These are phyloP conservation scores for Abrus pulchellus DNA, from an alignment of 306 rosid genomes.

Conservation along the genomic window DNA sequence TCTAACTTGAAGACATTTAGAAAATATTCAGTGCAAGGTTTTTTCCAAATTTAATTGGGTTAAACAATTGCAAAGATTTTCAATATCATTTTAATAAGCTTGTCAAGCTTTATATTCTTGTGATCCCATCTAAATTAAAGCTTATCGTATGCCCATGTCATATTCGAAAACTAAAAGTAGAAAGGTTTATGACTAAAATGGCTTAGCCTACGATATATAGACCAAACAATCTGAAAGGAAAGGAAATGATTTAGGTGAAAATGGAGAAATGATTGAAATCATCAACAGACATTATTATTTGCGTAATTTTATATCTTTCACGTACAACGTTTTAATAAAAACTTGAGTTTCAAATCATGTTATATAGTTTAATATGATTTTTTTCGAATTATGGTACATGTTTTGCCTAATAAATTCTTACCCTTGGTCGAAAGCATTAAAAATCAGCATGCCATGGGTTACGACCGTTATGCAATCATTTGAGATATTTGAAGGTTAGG, in stretches of 20 bases:
- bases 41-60: too few species aligned
- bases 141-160: not conserved
- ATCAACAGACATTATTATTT: not conserved
- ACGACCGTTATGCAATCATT: not conserved
- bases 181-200: constrained; percentile 6
- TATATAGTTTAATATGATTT: not conserved
- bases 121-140: constrained; percentile 13
- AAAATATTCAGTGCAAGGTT: too few species aligned
- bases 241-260: not conserved
- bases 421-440: not conserved
- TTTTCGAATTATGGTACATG: not conserved
- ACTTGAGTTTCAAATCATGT: not conserved
- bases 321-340: too few species aligned
- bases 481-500: not conserved
- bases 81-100: not conserved
- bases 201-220: not conserved
- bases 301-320: not conserved
- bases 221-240: constrained; percentile 7
- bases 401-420: not conserved
- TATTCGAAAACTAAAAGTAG: not conserved
- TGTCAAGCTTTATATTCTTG: not conserved
- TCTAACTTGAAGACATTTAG: too few species aligned
- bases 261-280: constrained; percentile 4
- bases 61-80: too few species aligned
- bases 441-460: not conserved